Base-by-base conservation (phyloP, 1,284 basidiomycete genomes). In the Cutaneotrichosporon arboriforme region DNA sequence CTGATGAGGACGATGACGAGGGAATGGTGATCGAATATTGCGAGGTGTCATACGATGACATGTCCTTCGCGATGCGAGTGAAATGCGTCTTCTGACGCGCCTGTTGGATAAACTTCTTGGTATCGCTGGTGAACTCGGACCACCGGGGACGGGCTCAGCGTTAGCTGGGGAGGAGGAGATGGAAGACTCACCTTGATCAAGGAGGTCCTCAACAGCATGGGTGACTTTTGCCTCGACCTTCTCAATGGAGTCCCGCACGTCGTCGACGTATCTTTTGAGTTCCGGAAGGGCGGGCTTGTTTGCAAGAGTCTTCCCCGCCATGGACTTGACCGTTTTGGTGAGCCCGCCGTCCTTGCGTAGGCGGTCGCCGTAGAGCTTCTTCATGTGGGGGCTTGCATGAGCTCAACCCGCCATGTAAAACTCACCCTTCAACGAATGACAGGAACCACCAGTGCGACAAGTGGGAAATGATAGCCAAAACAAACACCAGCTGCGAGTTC, bases 291-390 rank as follows among this genome's bases (percentile, higher is more conserved):
- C 82, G 20, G 62, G 65, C 49, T 65, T 66, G 40, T 52, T 56
- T 22, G 87, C 85, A 17, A 91, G 70, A 5, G 86, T 79, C 44
- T 81, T 81, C 63, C 81, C 84, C 1, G 92, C 90, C 8, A 92
- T 89, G 51, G 81, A 86, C 76, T 92, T 92, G 72, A 98, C 85
- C 23, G 97, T 93, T 78, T 97, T 96, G 57, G 93, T 90, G 60
- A 97, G 86, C 34, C 94, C 96, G 8, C 92, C 93, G 56, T 97
- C 94, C 70, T 90, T 90, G 58, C 93, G 84, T 17, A 98, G 78
- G 5, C 88, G 85, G 65, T 92, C 84, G 14, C 94, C 94, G 72
- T 97, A 98, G 15, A 97, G 79, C 68, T 90, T 90, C 61, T 83
- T 84, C 94, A 98, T 98, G 74, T 98, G 94, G 18, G 96, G 96